phyloP scores from a whole-genome alignment of 1,284 basidiomycete species.

The Ceratobasidium sp. region DNA sequence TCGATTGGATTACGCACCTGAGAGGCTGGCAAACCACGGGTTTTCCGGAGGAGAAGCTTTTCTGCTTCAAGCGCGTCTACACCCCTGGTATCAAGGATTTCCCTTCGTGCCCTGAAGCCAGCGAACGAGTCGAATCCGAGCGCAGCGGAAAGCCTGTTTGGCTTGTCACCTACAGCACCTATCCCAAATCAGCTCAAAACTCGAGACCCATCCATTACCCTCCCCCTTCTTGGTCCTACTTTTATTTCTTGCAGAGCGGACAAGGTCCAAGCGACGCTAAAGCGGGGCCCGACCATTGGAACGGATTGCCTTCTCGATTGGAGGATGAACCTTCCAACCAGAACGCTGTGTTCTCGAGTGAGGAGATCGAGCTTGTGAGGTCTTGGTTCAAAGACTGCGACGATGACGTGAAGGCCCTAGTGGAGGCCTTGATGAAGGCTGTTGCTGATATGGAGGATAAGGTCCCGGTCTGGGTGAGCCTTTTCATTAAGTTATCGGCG shows the following conservation, averaged over 20 bases:
- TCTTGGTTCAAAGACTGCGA: no score
- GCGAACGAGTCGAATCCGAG: background rate
- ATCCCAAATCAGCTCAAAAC: background rate
- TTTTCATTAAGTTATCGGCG: no score
- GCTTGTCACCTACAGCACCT: background rate
- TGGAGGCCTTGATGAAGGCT: background rate
- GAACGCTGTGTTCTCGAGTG: no score
- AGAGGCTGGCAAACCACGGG: background rate
- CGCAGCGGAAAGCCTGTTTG: background rate
- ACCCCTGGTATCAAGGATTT: background rate
- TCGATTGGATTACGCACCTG: background rate
- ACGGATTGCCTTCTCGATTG: background rate
- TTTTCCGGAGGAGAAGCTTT: no score
- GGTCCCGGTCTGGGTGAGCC: background rate
- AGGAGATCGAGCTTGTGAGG: no score
- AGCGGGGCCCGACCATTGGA: background rate
- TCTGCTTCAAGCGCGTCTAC: background rate
- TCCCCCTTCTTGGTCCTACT: background rate
- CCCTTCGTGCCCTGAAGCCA: background rate
- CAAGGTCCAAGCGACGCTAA: background rate
- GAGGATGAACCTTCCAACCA: no score
- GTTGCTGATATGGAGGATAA: background rate
- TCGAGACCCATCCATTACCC: background rate
- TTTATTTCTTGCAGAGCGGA: background rate
- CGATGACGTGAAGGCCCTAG: background rate